Evolutionary conservation across 192 early-diverging fungal genomes (phyloP), one percentile per base, ranked within the genome.

Genomic region (Coemansia sp.): DNA sequence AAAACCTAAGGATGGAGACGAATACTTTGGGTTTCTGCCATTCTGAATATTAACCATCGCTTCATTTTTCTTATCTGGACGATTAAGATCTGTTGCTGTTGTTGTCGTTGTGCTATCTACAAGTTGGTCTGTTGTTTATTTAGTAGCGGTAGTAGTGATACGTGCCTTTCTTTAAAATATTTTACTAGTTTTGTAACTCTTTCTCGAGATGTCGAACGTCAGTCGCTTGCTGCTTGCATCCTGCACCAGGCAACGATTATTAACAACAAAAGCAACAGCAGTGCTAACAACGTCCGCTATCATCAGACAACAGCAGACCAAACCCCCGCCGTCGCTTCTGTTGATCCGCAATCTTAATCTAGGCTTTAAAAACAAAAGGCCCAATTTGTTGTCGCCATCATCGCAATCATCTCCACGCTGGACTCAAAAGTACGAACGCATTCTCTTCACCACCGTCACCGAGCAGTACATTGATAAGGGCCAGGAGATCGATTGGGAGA

Each of bases 371-470:
- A 8, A 41, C 8, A 41, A 39, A 10, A n/a, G 2, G 18, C 32
- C 32, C 4, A 32, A 32, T 2, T 32, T 32, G 32, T 32, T 32
- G 32, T 32, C 32, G 32, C 32, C 32, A 32, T 32, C 32, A 32
- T 32, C 32, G 32, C 32, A 32, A 32, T 1, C 32, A 32, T 2
- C 32, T 32, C 32, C 32, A 11, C 51, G 15, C 18, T 62, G 41
- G 43, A 18, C 43, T 41, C 61, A 46, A 32, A 42, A 46, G 48
- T 37, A 68, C 32, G 60, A 46, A 15, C 67, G 48, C 36, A 51
- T 43, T 45, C 26, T 61, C 21, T 66, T 39, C 42, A 41, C 26
- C 40, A 43, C 54, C 12, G 57, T 62, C 37, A 42, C 41, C 6
- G n/a, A 6, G 9, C 36, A 59, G n/a, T 59, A 59, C 39, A 32